These are phyloP conservation scores for Pythium vanterpoolii DNA, from an alignment of 352 stramenopile genomes.

Conservation along the genomic window DNA sequence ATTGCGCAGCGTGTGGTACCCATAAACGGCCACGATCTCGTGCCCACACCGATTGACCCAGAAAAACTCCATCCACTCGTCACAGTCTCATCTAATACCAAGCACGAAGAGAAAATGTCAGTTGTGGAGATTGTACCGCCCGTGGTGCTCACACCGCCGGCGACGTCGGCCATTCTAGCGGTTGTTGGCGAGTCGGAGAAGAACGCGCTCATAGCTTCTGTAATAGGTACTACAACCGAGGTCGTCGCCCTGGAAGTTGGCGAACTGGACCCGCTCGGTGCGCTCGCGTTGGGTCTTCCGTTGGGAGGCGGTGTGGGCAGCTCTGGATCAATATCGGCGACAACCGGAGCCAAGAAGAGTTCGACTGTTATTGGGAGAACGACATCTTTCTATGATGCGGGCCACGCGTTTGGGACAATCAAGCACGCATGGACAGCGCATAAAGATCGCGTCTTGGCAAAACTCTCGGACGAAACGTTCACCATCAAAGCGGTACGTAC, in stretches of 20 bases:
- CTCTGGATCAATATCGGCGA: not conserved
- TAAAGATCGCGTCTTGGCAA: conserved; percentile 61
- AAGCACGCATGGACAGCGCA: conserved; percentile 66
- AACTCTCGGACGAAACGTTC: conserved; percentile 64
- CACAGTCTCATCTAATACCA: not conserved
- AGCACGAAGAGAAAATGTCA: not conserved
- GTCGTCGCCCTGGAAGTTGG: conserved; percentile 63
- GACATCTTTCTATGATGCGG: not conserved
- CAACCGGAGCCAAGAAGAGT: not conserved
- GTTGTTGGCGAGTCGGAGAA: not conserved
- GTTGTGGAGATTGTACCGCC: not conserved
- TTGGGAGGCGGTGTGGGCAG: not conserved
- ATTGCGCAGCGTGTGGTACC: conserved; percentile 34
- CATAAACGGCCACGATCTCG: conserved; percentile 26
- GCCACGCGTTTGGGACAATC: conserved; percentile 27
- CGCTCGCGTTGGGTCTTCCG: conserved; percentile 27
- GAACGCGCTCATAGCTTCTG: not conserved
- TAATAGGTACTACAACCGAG: conserved; percentile 22
- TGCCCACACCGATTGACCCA: conserved; percentile 16
- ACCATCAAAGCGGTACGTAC: conserved; percentile 64
- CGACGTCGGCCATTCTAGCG: not conserved
- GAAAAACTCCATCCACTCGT: conserved; percentile 49
- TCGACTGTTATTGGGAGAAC: not conserved
- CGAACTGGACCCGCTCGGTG: conserved; percentile 67
- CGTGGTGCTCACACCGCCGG: not conserved